Percentiles rank a stretch among this genome's conserved stretches.
These are phyloP conservation scores for Triticum urartu DNA, from an alignment of 176 grass and related monocot genomes.

Conservation along the genomic window DNA sequence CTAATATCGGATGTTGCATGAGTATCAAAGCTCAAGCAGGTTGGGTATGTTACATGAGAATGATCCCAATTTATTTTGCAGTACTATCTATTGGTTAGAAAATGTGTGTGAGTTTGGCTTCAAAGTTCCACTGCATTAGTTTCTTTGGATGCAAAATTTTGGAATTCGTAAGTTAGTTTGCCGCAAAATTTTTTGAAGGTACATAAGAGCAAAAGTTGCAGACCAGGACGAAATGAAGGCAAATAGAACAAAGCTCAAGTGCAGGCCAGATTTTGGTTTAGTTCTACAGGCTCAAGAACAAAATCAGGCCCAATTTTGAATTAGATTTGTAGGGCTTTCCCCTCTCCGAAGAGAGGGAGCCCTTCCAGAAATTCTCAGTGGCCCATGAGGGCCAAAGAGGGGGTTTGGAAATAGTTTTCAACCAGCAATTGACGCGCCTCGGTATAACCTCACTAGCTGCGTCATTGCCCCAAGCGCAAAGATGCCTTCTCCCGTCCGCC, in stretches of 20 bases:
- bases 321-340: neutral
- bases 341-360: neutral
- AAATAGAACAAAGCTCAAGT: no score
- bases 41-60: no score
- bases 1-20: neutral
- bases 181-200: no score
- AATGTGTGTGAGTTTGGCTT: no score
- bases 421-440: conserved; percentile 96
- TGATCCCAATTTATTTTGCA: no score
- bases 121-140: no score
- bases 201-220: no score
- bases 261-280: neutral
- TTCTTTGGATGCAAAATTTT: no score
- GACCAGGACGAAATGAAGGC: no score
- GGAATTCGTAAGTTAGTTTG: no score
- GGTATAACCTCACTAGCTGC: conserved; percentile 78
- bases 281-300: no score
- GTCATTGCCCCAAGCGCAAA: conserved; percentile 99
- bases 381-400: conserved; percentile 48
- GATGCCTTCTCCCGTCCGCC: accelerated
- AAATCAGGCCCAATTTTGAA: neutral
- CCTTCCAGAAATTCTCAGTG: conserved; percentile 64
- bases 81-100: no score
- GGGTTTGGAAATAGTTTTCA: conserved; percentile 98
- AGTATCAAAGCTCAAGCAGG: neutral